Conservation (phyloP, 768 basidiomycete genomes). For the Pisolithus albus region DNA sequence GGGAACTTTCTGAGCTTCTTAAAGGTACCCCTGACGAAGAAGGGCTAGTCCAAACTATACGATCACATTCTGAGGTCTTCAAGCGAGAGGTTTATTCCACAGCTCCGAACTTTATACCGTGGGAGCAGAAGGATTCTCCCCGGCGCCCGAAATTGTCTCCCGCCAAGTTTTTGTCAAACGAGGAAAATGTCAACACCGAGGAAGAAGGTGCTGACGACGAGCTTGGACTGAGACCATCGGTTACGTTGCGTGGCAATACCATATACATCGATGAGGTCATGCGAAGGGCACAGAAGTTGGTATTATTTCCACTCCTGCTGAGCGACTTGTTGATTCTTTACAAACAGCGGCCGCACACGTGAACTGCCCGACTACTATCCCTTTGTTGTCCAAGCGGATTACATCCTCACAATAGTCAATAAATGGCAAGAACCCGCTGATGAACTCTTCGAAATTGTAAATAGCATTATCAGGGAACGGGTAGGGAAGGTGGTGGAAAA, state of each 20-base stretch:
- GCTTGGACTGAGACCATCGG: conserved; percentile 6
- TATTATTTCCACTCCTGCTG: background rate
- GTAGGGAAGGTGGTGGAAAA: conserved; percentile 36
- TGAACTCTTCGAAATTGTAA: conserved; percentile 36
- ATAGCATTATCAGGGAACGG: conserved; percentile 32
- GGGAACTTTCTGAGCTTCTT: conserved; percentile 38
- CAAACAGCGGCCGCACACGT: conserved; percentile 54
- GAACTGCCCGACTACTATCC: conserved; percentile 66
- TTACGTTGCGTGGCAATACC: background rate
- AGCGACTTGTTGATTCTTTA: background rate
- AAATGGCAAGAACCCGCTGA: conserved; percentile 47
- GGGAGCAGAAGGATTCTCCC: conserved; percentile 16
- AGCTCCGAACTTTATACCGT: conserved; percentile 54
- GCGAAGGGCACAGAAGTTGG: conserved; percentile 40
- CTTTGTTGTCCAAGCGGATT: conserved; percentile 48
- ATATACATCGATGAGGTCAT: conserved; percentile 53
- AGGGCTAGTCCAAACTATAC: conserved; percentile 53
- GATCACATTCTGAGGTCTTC: conserved; percentile 43
- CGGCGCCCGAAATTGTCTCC: conserved; percentile 3
- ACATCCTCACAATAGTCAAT: conserved; percentile 38
- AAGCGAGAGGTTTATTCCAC: conserved; percentile 41
- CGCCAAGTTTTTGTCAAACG: conserved; percentile 31
- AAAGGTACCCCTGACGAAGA: conserved; percentile 46
- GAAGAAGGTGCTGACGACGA: background rate
- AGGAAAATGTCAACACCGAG: conserved; percentile 27